Conservation (phyloP, 2,329 filamentous ascomycete species). For the Calonectria fujianensis region DNA sequence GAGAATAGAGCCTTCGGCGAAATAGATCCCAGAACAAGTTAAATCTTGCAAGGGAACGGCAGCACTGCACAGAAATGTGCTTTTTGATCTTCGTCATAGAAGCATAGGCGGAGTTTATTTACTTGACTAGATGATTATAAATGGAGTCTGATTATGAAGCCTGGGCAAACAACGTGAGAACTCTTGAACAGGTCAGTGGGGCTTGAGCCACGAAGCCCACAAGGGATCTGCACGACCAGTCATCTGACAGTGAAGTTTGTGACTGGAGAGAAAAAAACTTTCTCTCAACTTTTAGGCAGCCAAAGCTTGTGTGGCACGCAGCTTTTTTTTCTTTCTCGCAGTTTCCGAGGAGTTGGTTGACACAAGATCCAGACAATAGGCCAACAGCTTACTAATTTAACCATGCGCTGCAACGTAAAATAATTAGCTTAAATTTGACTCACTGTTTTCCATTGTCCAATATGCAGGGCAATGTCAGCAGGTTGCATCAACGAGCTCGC, state of each 20-base stretch:
- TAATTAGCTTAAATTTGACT: neutral
- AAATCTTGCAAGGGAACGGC: neutral
- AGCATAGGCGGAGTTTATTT: neutral
- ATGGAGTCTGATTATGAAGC: neutral
- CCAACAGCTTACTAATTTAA: neutral
- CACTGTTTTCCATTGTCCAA: neutral
- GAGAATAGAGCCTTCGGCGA: neutral
- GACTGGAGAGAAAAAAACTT: neutral
- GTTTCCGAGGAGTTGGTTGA: neutral
- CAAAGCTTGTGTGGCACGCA: neutral
- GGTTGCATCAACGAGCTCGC: neutral
- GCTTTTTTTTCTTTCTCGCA: neutral
- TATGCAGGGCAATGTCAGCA: neutral
- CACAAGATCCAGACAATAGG: neutral
- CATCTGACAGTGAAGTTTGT: neutral
- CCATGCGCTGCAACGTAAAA: conserved; percentile 12
- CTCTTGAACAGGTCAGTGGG: neutral
- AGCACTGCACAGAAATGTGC: neutral
- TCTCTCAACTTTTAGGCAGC: neutral
- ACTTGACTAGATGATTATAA: neutral
- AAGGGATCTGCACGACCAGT: neutral
- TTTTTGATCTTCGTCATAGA: neutral
- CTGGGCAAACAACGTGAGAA: neutral
- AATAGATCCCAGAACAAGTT: neutral
- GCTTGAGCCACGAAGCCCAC: neutral